Evolutionary conservation across 208 protist genomes (phyloP), one percentile per base, ranked within the genome.

Genomic region (Leishmania turanica): DNA sequence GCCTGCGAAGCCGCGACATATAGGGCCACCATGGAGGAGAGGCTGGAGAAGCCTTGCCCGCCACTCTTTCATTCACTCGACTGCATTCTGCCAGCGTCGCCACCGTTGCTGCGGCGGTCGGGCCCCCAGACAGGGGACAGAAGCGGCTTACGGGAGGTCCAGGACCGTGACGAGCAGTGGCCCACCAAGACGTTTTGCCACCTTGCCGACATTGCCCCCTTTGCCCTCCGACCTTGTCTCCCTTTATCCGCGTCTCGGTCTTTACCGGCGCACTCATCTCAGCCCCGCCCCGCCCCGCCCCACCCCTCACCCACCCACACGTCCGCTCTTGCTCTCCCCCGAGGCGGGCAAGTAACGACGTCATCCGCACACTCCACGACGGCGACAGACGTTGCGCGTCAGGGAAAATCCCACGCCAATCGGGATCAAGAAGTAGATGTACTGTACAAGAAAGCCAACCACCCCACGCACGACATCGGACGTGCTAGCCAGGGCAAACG

Each of bases 401-500:
- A 82, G 69, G 24, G 70, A 64, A 13, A 40, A 60, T 0, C 42
- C 72, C 17, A 87, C 58, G 8, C 53, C 51, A 0, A 80, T 34
- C 34, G 81, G 81, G 42, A 84, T 77, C 5, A 80, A 4, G 47
- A 80, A 80, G 60, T 77, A 77, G 24, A 62, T 60, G 81, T 84
- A 51, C 68, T 84, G 81, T 7, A 73, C 3, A n/a, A 77, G 4
- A 72, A 73, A 68, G n/a, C 54, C 53, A 64, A 69, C 9, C 1
- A 79, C 21, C 34, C 37, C 34, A 17, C 45, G 13, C 17, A 62
- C 2, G 11, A 2, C 40, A 79, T 56, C 17, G 2, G 37, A 4
- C 0, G 21, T 3, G 21, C 49, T 37, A 6, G 1, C 13, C 5
- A 24, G 9, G 47, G 51, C 2, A 49, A 56, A 60, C 31, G 19